Evolutionary conservation across 2,329 filamentous ascomycete species (phyloP).

Genomic region (Apiospora marii): DNA sequence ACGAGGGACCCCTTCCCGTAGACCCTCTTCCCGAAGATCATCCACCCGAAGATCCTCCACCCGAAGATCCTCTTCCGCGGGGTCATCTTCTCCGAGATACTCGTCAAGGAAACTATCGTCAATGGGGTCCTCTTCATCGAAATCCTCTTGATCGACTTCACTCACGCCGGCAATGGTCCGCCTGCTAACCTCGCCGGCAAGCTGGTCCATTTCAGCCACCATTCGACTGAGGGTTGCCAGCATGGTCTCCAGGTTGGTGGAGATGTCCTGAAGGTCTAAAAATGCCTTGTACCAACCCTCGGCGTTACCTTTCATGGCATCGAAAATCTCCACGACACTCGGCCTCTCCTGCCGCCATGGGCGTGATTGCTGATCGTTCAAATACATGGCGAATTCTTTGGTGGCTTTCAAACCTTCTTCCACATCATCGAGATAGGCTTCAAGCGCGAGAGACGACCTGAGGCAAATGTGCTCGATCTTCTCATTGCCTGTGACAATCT

Average conservation of each 20-base stretch:
- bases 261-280: slow-evolving; percentile 76
- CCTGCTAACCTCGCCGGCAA: slow-evolving; percentile 83
- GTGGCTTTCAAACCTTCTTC: slow-evolving; percentile 79
- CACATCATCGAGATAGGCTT: slow-evolving; percentile 81
- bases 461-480: slow-evolving; percentile 89
- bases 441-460: slow-evolving; percentile 78
- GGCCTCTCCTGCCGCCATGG: slow-evolving; percentile 68
- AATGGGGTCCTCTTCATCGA: slow-evolving; percentile 11
- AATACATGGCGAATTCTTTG: slow-evolving; percentile 78
- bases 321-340: slow-evolving; percentile 75
- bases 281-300: slow-evolving; percentile 89
- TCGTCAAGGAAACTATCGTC: not conserved
- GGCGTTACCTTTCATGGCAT: slow-evolving; percentile 91
- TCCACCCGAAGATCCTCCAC: not conserved
- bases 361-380: slow-evolving; percentile 70
- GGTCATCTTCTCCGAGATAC: not conserved
- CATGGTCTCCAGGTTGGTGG: slow-evolving; percentile 72
- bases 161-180: slow-evolving; percentile 57
- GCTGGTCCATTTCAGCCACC: slow-evolving; percentile 84
- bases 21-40: slow-evolving; percentile 44
- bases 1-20: not conserved
- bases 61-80: not conserved
- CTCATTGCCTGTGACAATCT: slow-evolving; percentile 87
- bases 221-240: slow-evolving; percentile 78
- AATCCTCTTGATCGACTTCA: slow-evolving; percentile 59